Conservation (phyloP, 495 filamentous ascomycete species). For the Saxophila tyrrhenica region DNA sequence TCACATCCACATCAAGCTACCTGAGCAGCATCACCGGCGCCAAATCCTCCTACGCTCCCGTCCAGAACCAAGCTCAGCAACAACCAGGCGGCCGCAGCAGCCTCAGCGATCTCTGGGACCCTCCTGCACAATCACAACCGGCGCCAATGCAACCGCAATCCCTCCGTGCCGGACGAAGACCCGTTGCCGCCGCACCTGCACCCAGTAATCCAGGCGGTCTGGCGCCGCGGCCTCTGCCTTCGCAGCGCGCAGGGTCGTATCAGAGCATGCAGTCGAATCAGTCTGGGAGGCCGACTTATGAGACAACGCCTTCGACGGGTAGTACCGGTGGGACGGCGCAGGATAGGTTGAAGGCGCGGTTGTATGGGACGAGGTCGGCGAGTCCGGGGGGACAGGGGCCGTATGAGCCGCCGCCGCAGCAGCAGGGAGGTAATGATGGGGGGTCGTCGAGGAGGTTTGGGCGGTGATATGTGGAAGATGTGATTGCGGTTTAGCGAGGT, state of each 20-base stretch:
- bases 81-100: neutral
- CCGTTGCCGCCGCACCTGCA: conserved; percentile 1
- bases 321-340: conserved; percentile 43
- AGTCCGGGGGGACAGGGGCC: conserved; percentile 7
- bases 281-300: conserved; percentile 17
- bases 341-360: conserved; percentile 54
- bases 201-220: conserved; percentile 2
- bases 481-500: neutral
- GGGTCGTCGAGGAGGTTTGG: conserved; percentile 3
- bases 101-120: conserved; percentile 79
- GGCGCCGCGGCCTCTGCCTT: conserved; percentile 43
- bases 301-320: conserved; percentile 25
- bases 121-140: conserved; percentile 28
- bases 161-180: conserved; percentile 39
- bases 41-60: conserved; percentile 30
- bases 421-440: neutral
- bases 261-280: conserved; percentile 36
- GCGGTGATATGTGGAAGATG: conserved; percentile 1
- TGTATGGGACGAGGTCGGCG: conserved; percentile 38
- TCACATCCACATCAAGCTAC: conserved; percentile 16
- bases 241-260: conserved; percentile 61
- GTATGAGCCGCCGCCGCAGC: neutral
- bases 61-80: neutral
- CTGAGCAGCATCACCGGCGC: conserved; percentile 32
- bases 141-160: conserved; percentile 32